A percentile compares a stretch with the other conserved stretches of the same genome.
Evolutionary conservation across 495 filamentous ascomycete species (phyloP).

Genomic region (Sphaerosporella brunnea): DNA sequence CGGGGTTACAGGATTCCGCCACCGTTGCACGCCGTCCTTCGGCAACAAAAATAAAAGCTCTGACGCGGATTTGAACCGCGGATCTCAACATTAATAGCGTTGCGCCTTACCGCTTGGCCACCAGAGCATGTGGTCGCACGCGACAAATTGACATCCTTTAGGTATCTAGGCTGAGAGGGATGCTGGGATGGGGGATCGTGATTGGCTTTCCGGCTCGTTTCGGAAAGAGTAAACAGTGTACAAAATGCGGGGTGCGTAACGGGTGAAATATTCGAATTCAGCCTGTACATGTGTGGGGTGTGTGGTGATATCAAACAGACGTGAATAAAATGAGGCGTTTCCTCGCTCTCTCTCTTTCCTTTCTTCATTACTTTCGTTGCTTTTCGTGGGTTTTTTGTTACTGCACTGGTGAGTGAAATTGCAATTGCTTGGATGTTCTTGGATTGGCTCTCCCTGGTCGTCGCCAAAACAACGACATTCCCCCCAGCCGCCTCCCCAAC

Average conservation of each 20-base stretch:
- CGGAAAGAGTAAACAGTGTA: neutral
- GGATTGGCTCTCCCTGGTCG: too few species aligned
- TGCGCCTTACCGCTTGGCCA: constrained; percentile 21
- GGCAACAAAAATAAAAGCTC: constrained; percentile 8
- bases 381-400: too few species aligned
- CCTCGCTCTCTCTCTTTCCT: neutral
- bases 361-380: too few species aligned
- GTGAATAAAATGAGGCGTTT: neutral
- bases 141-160: too few species aligned
- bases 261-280: neutral
- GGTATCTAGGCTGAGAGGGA: neutral
- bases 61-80: constrained; percentile 19
- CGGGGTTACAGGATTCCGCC: too few species aligned
- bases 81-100: constrained; percentile 21
- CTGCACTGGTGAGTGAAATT: neutral
- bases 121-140: constrained; percentile 9
- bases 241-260: neutral
- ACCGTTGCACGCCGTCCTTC: too few species aligned
- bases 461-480: too few species aligned
- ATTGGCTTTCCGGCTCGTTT: neutral
- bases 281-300: too few species aligned
- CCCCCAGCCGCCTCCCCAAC: too few species aligned
- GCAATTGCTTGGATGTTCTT: neutral
- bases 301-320: neutral
- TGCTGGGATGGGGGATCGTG: neutral